Conservation (phyloP, 2,329 filamentous ascomycete species). For the Exophiala viscosa region DNA sequence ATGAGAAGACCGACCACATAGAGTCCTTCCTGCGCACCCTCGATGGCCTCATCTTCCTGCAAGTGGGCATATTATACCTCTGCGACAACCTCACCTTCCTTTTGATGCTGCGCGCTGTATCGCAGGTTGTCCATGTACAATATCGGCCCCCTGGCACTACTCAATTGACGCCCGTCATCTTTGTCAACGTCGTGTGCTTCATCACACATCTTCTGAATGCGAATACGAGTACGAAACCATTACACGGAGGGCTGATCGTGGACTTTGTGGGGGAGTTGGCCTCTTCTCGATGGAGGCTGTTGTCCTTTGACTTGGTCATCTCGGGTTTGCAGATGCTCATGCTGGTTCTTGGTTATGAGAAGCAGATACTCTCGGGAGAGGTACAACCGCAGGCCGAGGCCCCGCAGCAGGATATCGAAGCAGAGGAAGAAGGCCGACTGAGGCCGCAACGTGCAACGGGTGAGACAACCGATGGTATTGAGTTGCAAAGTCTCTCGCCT, state of each 20-base stretch:
- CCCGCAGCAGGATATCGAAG: conserved; percentile 52
- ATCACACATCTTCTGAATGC: conserved; percentile 54
- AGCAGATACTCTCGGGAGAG: conserved; percentile 38
- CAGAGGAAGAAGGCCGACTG: conserved; percentile 53
- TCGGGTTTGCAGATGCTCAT: conserved; percentile 56
- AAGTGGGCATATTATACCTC: conserved; percentile 60
- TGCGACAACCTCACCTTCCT: conserved; percentile 54
- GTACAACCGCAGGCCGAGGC: conserved; percentile 13
- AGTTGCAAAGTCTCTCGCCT: conserved; percentile 22
- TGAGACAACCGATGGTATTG: conserved; percentile 18
- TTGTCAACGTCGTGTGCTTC: conserved; percentile 55
- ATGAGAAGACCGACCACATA: conserved; percentile 48
- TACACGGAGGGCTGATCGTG: conserved; percentile 61
- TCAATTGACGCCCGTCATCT: conserved; percentile 51
- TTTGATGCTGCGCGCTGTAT: conserved; percentile 52
- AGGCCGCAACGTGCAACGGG: conserved; percentile 4
- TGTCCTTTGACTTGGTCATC: conserved; percentile 53
- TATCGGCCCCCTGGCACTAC: conserved; percentile 54
- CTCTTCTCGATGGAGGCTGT: conserved; percentile 52
- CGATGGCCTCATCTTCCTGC: conserved; percentile 58
- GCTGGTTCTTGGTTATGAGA: conserved; percentile 53
- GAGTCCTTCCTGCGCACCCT: conserved; percentile 56
- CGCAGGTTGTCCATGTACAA: conserved; percentile 58
- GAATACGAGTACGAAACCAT: conserved; percentile 48
- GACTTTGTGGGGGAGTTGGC: conserved; percentile 62